Percentiles rank a stretch among this genome's conserved stretches.
Conservation (phyloP, 352 stramenopile genomes). For the Globisporangium perplexum region DNA sequence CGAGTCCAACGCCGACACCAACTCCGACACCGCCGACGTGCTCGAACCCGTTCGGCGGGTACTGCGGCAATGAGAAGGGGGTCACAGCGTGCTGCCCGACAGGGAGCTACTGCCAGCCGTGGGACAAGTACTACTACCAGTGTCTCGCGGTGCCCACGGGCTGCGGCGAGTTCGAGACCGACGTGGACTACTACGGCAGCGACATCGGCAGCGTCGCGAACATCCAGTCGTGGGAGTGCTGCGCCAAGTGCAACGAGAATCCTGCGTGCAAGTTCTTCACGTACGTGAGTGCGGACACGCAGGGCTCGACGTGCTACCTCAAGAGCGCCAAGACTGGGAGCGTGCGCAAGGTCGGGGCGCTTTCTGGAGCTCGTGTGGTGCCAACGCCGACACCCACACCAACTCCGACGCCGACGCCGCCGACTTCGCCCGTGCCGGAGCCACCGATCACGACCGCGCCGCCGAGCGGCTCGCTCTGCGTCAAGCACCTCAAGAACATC, state of each 20-base stretch:
- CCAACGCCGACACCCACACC: too few species aligned
- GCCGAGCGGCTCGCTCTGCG: too few species aligned
- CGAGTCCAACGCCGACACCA: neutral
- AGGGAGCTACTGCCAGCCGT: conserved; percentile 28
- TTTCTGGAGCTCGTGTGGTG: conserved; percentile 5
- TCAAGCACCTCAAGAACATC: conserved; percentile 10
- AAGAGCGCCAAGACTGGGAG: conserved; percentile 12
- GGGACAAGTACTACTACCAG: conserved; percentile 25
- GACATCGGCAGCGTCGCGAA: conserved; percentile 12
- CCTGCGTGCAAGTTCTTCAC: conserved; percentile 25
- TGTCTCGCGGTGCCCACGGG: conserved; percentile 13
- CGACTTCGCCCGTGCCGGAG: neutral
- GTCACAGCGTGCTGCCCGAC: conserved; percentile 9
- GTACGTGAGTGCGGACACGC: conserved; percentile 15
- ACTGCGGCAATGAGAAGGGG: conserved; percentile 22
- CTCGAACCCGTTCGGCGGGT: neutral
- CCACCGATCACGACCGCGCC: too few species aligned
- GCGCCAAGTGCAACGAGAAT: conserved; percentile 12
- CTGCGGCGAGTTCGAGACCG: conserved; percentile 15
- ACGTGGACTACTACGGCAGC: conserved; percentile 24
- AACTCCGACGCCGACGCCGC: neutral
- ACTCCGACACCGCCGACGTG: neutral
- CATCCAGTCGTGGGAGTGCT: conserved; percentile 9
- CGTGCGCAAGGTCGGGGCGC: conserved; percentile 1
- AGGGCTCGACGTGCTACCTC: conserved; percentile 19